Base-by-base conservation (phyloP, 2,329 filamentous ascomycete species). In the Aspergillus glaucus region DNA sequence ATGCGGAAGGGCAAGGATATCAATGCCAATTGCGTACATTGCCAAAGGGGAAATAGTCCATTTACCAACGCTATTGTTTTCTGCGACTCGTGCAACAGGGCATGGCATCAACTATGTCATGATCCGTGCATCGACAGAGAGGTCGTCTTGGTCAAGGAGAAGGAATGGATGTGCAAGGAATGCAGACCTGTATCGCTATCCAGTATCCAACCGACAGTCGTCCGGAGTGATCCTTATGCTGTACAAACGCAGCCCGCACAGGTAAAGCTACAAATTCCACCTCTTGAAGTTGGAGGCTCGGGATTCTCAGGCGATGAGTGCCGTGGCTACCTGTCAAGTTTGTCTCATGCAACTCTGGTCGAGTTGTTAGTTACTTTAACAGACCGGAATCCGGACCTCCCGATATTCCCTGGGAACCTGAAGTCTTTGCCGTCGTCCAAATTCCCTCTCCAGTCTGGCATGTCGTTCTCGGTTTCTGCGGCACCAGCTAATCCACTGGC, bases 101-200 rank as follows among this genome's bases (percentile, higher is more conserved):
- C 84, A 39, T 94, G 88, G 79, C 88, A 94, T 67, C 87, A 90
- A 64, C 81, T 82, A 59, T 94, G 88, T 61, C 88, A 94, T 65
- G 79, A 87, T 50, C 88, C 88, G 1, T 78, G 79, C 7, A 87
- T 94, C 51, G 76, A 79, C n/a, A 79, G 85, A 52, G 80, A 84
- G 15, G 80, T 86, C 17, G 79, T 91, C 43, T 76, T 77, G 32
- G 79, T 87, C 51, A 75, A 82, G 54, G 79, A 81, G 53, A 80
- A 80, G 51, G 80, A 84, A 55, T 93, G 88, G 87, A 80, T 82
- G 61, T 93, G 88, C 61, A 70, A 70, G 6, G 73, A 78, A 24
- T 92, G 88, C 63, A 49, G 69, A 62, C 43, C 79, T 74, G 65
- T 74, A 68, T 44, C 73, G 74, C 55, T 74, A 64, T 51, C 49